Base-by-base conservation (phyloP, 352 stramenopile genomes). In the Aphanomyces invadans region DNA sequence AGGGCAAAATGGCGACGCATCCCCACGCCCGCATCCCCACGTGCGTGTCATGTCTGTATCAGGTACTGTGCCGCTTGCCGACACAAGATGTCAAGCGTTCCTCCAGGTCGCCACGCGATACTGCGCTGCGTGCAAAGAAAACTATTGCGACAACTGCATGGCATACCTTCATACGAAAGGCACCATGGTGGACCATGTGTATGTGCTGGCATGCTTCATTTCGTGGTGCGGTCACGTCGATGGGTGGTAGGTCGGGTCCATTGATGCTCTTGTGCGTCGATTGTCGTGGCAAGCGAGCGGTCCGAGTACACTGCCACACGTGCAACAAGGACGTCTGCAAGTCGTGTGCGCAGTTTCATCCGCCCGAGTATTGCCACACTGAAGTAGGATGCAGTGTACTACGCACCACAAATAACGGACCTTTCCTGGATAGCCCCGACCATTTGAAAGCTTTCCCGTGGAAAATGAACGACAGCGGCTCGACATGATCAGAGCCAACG, bases 61-160 rank as follows among this genome's bases (percentile, higher is more conserved):
- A 67, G 26, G 60, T 67, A n/a, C n/a, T n/a, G n/a, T n/a, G n/a
- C n/a, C n/a, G n/a, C n/a, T n/a, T n/a, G n/a, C n/a, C n/a, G n/a
- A n/a, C n/a, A n/a, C n/a, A n/a, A n/a, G n/a, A n/a, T n/a, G n/a
- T 54, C 46, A 29, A 66, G 19, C 4, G 36, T 17, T 65, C 17
- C 4, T n/a, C 2, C 38, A 67, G 60, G 39, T 67, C 11, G 60
- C 38, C 2, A 55, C 60, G 9, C 60, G 49, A 4, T 33, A 33
- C 42, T 67, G 60, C 49, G 15, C 12, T 23, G 9, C 56, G 9
- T 67, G 60, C 49, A 49, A 56, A 10, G 60, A 33, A 23, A 12
- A 28, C 2, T 67, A 67, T 23, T 67, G 60, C 32, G 60, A 67
- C 38, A 67, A 67, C 28, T 67, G 60, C 60, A 67, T 57, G 42